Conservation (phyloP, 2,329 filamentous ascomycete genomes). For the Ophiostoma perfectum region DNA sequence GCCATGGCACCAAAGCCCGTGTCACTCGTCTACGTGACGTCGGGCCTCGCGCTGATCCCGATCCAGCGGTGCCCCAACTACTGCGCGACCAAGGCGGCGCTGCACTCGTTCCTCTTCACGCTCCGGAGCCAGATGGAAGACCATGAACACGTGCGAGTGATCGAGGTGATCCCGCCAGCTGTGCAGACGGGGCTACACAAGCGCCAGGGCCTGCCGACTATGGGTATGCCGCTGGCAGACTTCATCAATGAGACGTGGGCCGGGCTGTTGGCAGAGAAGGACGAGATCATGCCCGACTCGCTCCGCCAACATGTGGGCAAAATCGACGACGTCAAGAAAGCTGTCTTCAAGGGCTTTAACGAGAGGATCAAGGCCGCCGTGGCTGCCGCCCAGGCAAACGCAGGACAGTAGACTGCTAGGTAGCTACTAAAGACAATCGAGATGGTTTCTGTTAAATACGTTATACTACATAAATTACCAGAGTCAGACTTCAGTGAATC, state of each 20-base stretch:
- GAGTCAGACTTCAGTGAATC: no score
- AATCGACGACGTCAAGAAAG: conserved; percentile 27
- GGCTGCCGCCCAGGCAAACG: neutral
- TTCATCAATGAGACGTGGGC: conserved; percentile 41
- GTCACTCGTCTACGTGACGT: conserved; percentile 28
- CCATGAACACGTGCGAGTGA: conserved; percentile 34
- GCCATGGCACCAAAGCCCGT: conserved; percentile 34
- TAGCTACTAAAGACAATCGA: no score
- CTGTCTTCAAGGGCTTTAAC: conserved; percentile 21
- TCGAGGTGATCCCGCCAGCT: conserved; percentile 46
- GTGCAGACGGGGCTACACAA: conserved; percentile 47
- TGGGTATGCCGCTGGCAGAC: conserved; percentile 32
- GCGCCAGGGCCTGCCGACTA: conserved; percentile 34
- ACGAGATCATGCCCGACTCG: conserved; percentile 28
- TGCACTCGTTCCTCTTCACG: conserved; percentile 37
- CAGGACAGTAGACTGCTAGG: neutral
- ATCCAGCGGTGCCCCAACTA: conserved; percentile 45
- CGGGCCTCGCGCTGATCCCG: conserved; percentile 42
- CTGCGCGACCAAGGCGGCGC: conserved; percentile 49
- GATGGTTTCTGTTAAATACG: no score
- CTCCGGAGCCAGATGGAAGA: conserved; percentile 32
- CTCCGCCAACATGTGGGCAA: conserved; percentile 21
- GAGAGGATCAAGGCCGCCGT: neutral
- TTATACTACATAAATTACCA: no score
- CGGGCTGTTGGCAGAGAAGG: conserved; percentile 37